Base-by-base conservation (phyloP, 495 filamentous ascomycete genomes). In the Tuber borchii region DNA sequence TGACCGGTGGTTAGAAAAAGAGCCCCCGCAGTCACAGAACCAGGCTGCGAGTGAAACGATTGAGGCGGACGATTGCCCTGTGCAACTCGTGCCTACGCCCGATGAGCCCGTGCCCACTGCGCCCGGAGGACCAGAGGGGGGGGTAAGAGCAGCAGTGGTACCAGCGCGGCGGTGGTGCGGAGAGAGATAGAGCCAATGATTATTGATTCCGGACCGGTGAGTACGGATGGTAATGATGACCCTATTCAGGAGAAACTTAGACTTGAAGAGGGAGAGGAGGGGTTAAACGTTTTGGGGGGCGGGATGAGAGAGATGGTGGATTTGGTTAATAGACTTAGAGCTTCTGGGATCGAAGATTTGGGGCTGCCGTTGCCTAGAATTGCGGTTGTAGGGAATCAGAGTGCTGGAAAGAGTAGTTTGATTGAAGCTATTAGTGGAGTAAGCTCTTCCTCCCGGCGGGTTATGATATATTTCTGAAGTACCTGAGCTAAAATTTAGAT, bases 351-450 rank as follows among this genome's bases (percentile, higher is more conserved):
- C 42, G 83, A 84, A 71, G 83, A 83, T 45, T 74, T 82, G 17
- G 83, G 79, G 1, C 68, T 83, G 22, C 76, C 78, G 5, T 71
- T 84, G 16, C 83, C 83, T 39, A 78, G 82, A 65, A 84, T 84
- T 46, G 83, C 77, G 0, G 83, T 84, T 7, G 82, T 84, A 44
- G 83, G 83, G 5, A 83, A 84, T 69, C 83, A 84, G 74, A 83
- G 81, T 34, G 81, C 83, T 0, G 83, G 83, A 19, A 84, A 84
- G 75, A 76, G 73, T 40, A 83, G 81, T 51, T 74, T 84, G 20
- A 84, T 84, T 69, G 83, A 84, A 68, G 83, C 83, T 7, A 83
- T 84, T 19, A 82, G 77, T 48, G 83, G 81, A 16, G 83, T 84
- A 45, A 77, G 80, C 56, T 46, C 40, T 20, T 16, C 19, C 45